Conservation (phyloP, 352 stramenopile species). For the Globisporangium orthogonon region DNA sequence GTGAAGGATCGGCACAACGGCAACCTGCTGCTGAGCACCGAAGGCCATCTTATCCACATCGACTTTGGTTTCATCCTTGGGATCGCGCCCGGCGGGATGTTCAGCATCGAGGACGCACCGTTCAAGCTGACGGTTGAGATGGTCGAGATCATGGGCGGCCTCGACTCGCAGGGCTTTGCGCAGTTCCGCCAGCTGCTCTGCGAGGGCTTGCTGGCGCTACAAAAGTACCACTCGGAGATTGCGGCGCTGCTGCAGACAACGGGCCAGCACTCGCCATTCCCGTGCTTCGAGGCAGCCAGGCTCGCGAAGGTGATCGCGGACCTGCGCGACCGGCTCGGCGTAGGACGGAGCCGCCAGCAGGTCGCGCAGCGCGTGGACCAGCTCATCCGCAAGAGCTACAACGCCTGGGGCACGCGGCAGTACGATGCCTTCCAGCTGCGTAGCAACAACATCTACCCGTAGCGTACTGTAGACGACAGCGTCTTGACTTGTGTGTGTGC, state of each 20-base stretch:
- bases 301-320: slow-evolving; percentile 55
- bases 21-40: slow-evolving; percentile 96
- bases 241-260: slow-evolving; percentile 94
- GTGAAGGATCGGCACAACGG: slow-evolving; percentile 99
- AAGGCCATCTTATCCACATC: slow-evolving; percentile 97
- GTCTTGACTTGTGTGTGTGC: not conserved
- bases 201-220: slow-evolving; percentile 91
- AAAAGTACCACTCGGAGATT: slow-evolving; percentile 92
- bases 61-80: slow-evolving; percentile 99
- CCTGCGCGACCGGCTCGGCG: slow-evolving; percentile 58
- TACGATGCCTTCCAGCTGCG: slow-evolving; percentile 89
- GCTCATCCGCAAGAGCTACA: slow-evolving; percentile 85
- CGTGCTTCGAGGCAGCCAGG: slow-evolving; percentile 86
- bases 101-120: slow-evolving; percentile 96
- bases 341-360: slow-evolving; percentile 57
- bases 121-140: slow-evolving; percentile 99
- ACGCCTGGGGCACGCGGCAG: slow-evolving; percentile 83
- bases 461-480: slow-evolving; percentile 24
- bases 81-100: slow-evolving; percentile 95
- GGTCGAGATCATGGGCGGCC: slow-evolving; percentile 93
- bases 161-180: slow-evolving; percentile 81
- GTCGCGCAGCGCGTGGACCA: slow-evolving; percentile 70
- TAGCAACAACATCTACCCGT: slow-evolving; percentile 88
- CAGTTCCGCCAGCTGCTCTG: slow-evolving; percentile 90
- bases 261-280: slow-evolving; percentile 91